phyloP scores from a whole-genome alignment of 1,284 basidiomycete genomes.

The Tilletiaria anomala region DNA sequence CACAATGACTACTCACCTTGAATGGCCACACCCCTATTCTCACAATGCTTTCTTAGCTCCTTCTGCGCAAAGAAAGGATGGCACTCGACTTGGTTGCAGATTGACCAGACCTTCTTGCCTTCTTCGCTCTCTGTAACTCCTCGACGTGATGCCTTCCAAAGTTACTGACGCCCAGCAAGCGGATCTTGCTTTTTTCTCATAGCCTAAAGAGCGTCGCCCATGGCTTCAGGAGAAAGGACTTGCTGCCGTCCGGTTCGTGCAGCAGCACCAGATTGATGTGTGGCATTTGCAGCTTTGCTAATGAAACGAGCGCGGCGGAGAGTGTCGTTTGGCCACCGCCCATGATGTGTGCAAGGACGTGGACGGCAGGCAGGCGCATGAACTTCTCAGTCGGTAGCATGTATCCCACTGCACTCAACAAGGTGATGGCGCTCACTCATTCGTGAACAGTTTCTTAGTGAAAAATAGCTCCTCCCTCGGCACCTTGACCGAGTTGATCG shows the following conservation, averaged over 20 bases:
- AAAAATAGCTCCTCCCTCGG: too few relatives aligned
- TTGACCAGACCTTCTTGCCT: neutral
- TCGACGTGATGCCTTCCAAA: neutral
- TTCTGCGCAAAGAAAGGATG: neutral
- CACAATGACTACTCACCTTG: too few relatives aligned
- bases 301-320: too few relatives aligned
- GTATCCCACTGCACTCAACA: too few relatives aligned
- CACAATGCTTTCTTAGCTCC: neutral
- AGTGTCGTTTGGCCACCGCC: too few relatives aligned
- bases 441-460: too few relatives aligned
- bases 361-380: too few relatives aligned
- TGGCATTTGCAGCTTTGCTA: too few relatives aligned
- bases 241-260: neutral
- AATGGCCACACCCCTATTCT: neutral
- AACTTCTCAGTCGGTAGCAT: too few relatives aligned
- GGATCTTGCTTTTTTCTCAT: neutral
- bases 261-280: neutral
- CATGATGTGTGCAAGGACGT: too few relatives aligned
- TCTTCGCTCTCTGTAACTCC: neutral
- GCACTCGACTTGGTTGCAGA: neutral
- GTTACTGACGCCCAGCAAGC: neutral
- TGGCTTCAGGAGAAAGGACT: neutral
- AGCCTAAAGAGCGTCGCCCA: neutral
- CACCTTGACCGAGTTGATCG: too few relatives aligned
- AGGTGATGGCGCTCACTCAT: too few relatives aligned